Evolutionary conservation across 108 stramenopile genomes (phyloP), one percentile per base, ranked within the genome.

Genomic region (Nitzschia sp.): DNA sequence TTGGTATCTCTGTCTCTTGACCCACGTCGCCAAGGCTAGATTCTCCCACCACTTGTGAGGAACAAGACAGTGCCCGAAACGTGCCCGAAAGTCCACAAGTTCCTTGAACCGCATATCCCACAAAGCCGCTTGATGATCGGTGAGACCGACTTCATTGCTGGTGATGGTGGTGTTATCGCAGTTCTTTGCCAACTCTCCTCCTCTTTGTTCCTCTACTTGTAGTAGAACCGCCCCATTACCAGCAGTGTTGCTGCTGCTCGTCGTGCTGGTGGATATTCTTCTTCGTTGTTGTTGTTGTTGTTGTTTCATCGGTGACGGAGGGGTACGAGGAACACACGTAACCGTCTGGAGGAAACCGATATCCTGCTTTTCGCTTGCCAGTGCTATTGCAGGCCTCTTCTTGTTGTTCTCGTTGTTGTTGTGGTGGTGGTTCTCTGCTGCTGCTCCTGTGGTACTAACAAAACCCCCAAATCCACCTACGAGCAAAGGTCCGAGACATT

Each of bases 1-100:
- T 30, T 68, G 67, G 6, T 56, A 41, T 11, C 74, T 1, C 52
- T 75, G 74, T 15, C 58, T 26, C n/a, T 62, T 47, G 35, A 78
- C 64, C 66, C 66, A 66, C 0, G 46, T 47, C 19, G 66, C 52
- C 22, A 66, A 26, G 19, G 53, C 66, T 11, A 50, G 53, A 36
- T 66, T 66, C 31, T 66, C 53, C 33, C 31, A 25, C 66, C 66
- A 66, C 1, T 66, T 54, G 35, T 50, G 66, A 1, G 66, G 66
- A 31, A 66, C 66, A 53, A 66, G 53, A 48, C 66, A 66, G 36
- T 66, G 66, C 1, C 66, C 66, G 36, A 52, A 32, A 2, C 30
- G 22, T 22, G 13, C 23, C 11, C 66, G 66, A 50, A 66, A 66
- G 9, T 21, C 21, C 1, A 66, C 29, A 6, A 66, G 53, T 2